phyloP scores from a whole-genome alignment of 805 yeast species.

The Ogataea populi-albae region DNA sequence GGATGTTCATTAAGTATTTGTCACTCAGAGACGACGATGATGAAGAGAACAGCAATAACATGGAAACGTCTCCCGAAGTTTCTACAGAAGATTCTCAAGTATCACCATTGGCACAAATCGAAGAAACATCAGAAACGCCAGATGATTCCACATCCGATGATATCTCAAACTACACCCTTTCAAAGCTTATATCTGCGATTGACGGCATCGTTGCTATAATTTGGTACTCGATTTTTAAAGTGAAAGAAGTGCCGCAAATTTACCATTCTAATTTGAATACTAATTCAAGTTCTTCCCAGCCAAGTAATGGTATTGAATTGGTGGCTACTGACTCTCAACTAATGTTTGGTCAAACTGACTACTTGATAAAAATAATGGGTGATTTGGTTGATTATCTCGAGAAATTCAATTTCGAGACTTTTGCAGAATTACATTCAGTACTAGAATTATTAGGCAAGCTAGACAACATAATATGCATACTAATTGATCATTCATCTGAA shows the following conservation, averaged over 20 bases:
- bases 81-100: neutral
- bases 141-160: constrained; percentile 9
- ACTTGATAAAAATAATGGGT: constrained; percentile 60
- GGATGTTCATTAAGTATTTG: constrained; percentile 44
- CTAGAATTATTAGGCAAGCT: constrained; percentile 25
- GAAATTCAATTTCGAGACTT: constrained; percentile 31
- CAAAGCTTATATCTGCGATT: constrained; percentile 43
- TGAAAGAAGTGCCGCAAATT: constrained; percentile 28
- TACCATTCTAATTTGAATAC: constrained; percentile 22
- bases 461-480: constrained; percentile 30
- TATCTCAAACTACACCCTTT: constrained; percentile 19
- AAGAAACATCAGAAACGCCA: constrained; percentile 2
- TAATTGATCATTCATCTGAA: constrained; percentile 26
- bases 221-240: constrained; percentile 54
- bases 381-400: constrained; percentile 61
- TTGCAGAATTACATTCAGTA: constrained; percentile 22
- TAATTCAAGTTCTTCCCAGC: neutral
- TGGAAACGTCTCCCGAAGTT: neutral
- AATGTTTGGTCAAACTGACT: constrained; percentile 60
- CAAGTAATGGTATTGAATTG: constrained; percentile 8
- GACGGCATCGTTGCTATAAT: constrained; percentile 50
- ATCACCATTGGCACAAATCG: constrained; percentile 1
- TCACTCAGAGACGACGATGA: constrained; percentile 30
- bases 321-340: constrained; percentile 15
- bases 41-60: constrained; percentile 4